Conservation (phyloP, 768 basidiomycete genomes). For the Lyophyllum decastes region DNA sequence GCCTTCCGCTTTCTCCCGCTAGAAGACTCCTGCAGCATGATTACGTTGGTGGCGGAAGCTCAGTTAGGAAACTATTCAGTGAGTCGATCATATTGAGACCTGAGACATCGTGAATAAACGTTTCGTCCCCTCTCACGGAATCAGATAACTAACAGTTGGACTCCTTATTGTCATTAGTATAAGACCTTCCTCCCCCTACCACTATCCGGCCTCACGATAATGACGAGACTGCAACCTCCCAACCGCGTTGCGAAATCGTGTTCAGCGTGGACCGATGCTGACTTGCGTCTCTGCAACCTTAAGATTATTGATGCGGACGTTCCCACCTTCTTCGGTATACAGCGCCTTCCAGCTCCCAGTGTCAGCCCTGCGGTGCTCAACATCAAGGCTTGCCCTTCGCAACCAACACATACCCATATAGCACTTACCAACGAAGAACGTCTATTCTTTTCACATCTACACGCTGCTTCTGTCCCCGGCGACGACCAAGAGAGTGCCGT, state of each 20-base stretch:
- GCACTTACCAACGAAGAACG: conserved; percentile 17
- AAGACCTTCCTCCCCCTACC: not conserved
- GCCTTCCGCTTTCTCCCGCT: not conserved
- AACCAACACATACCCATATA: not conserved
- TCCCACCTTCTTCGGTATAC: conserved; percentile 12
- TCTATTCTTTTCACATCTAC: conserved; percentile 16
- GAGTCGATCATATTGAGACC: not conserved
- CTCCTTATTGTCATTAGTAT: conserved; percentile 1
- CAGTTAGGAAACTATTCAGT: not conserved
- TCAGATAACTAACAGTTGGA: not conserved
- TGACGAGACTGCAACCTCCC: not conserved
- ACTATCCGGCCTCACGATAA: not conserved
- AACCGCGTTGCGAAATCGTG: conserved; percentile 9
- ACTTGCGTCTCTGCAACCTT: conserved; percentile 13
- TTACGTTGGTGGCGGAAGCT: not conserved
- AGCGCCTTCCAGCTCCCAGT: conserved; percentile 4
- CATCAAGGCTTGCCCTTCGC: conserved; percentile 2
- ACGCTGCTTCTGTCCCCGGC: conserved; percentile 10
- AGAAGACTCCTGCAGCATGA: not conserved
- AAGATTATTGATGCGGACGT: conserved; percentile 14
- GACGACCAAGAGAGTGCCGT: conserved; percentile 8
- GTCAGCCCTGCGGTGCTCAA: conserved; percentile 14
- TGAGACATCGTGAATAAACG: not conserved
- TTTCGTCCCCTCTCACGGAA: not conserved
- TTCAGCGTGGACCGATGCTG: conserved; percentile 16